These are phyloP conservation scores for Quercus bicolor DNA, from an alignment of 306 rosid genomes.

Conservation along the genomic window DNA sequence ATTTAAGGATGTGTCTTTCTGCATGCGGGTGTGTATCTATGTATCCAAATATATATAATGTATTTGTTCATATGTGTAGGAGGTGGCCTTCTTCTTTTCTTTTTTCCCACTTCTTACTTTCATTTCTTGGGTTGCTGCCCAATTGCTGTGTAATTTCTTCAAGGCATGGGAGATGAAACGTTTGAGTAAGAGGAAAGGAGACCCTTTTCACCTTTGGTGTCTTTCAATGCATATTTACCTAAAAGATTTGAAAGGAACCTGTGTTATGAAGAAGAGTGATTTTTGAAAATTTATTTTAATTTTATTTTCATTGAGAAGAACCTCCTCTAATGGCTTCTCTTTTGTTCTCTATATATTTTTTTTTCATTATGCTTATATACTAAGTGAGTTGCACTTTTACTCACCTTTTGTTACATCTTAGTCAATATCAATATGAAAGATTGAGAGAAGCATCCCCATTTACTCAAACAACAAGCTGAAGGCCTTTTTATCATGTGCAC, in stretches of 20 bases:
- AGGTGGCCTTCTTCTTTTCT: no score
- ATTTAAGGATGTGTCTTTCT: no score
- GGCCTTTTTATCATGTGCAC: background rate
- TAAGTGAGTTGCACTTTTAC: background rate
- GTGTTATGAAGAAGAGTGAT: background rate
- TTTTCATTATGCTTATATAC: background rate
- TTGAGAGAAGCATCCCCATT: background rate
- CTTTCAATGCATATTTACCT: background rate
- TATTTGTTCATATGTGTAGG: no score
- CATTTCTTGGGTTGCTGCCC: background rate
- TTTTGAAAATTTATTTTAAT: background rate
- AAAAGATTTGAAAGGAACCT: no score
- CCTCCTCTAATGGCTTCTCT: background rate
- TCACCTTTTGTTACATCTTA: background rate
- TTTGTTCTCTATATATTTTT: background rate
- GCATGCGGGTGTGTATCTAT: no score
- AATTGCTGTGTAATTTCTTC: conserved; percentile 24
- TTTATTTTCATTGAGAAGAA: background rate
- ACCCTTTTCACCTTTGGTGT: background rate
- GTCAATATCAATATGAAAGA: background rate
- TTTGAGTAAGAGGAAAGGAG: no score
- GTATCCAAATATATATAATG: no score
- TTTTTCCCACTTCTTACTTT: no score
- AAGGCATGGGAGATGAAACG: background rate
- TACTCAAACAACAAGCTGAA: background rate